Base-by-base conservation (phyloP, 73 alveolate species). In the Tetrahymena malaccensis region DNA sequence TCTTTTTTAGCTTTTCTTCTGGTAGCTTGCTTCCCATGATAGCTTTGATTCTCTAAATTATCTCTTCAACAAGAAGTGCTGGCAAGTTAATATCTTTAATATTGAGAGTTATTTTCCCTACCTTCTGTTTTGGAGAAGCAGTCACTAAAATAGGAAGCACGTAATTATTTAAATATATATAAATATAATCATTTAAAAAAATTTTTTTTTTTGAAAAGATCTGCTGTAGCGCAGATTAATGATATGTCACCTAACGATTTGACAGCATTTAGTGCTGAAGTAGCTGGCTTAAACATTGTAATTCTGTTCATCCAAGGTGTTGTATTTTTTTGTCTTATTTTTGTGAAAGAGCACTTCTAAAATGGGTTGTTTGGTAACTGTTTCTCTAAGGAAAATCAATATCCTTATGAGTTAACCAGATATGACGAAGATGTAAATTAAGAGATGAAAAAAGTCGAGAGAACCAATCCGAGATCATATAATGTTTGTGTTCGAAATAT, bases 341-440 rank as follows among this genome's bases (percentile, higher is more conserved):
- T 94, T 50, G 35, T 96, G 16, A 70, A 95, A 19, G 98, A 96
- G 96, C 89, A 83, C 85, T 93, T 96, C 35, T 83, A 84, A 43
- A 95, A 84, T 57, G 96, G 96, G 35, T 50, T 94, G 34, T 84
- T 95, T 50, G 95, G 97, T 40, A 27, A 94, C 37, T 85, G 94
- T 85, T 94, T 94, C 43, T 93, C 96, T 0, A 70, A 94, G 34
- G 96, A 95, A 35, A 50, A 44, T 35, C 40, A 94, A 1, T 93
- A 93, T 25, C 96, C 96, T n/a, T 85, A 84, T 43, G 56, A 58
- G 55, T 85, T 94, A 5, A 84, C 95, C 57, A 94, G 85, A 83
- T 85, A 95, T 8, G 99, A 98, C 96, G 96, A 96, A 85, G 98
- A 98, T 95, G 99, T 98, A 10, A 93, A 55, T 55, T 94, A 96